Base-by-base conservation (phyloP, 2,329 filamentous ascomycete species). In the Aspergillus fumigatus region DNA sequence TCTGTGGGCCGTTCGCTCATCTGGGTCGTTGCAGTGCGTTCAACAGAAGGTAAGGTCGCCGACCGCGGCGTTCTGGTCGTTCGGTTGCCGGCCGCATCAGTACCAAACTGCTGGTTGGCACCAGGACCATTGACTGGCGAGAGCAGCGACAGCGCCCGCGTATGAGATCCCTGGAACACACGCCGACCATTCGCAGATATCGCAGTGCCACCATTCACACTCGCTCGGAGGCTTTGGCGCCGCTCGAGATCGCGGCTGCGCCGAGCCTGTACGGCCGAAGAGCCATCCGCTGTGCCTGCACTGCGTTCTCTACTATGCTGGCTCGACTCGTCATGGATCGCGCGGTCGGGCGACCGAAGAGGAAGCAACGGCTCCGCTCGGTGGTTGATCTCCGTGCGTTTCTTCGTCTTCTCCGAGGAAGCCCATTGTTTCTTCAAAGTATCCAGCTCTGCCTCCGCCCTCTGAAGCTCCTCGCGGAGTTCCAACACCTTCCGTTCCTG, bases 401-500 rank as follows among this genome's bases (percentile, higher is more conserved):
- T 93, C 75, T 86, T 90, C 57, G 84, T 83, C 49, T 85, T 86
- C 70, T 97, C 92, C 59, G 92, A 86, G 14, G 80, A 76, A 1
- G 89, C 84, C 88, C 90, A 97, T 73, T 92, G 88, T 67, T 84
- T 88, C 79, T 97, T 97, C 59, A 99, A 79, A 45, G 79, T 83
- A 49, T 80, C 79, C 43, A 99, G 79, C 49, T 96, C 89, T 11
- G 79, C 76, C 71, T 99, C 93, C 5, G 94, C 93, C 58, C 87
- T 87, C 25, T 80, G 78, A n/a, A 99, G 79, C 73, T 97, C 93
- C 72, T 99, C 94, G 58, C 87, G 88, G 52, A 99, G 79, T 75
- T 97, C 94, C 56, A 99, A 77, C 1, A 99, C 93, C 63, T 86
- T 87, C 56, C 94, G 84, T 77, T 99, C 94, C 75, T 97, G 92